phyloP scores from a whole-genome alignment of 2,329 filamentous ascomycete species.

The Exophiala lecanii-corni region DNA sequence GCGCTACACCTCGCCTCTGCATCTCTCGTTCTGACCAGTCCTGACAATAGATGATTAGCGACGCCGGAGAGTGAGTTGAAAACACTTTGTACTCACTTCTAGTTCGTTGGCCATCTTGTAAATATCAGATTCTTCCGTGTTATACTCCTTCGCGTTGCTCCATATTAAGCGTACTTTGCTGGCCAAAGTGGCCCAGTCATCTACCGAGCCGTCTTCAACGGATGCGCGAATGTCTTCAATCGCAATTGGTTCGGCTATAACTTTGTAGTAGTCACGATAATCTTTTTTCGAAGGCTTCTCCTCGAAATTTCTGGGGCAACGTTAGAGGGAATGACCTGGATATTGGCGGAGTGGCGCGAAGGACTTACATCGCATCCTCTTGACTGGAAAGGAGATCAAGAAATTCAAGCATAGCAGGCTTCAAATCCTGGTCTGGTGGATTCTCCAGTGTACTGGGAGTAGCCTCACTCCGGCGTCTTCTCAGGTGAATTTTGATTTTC shows the following conservation, averaged over 20 bases:
- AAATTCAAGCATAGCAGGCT: slow-evolving; percentile 18
- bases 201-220: slow-evolving; percentile 69
- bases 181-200: slow-evolving; percentile 76
- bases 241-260: slow-evolving; percentile 77
- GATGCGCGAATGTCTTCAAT: slow-evolving; percentile 72
- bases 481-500: slow-evolving; percentile 22
- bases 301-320: slow-evolving; percentile 47
- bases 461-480: slow-evolving; percentile 19
- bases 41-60: slow-evolving; percentile 12
- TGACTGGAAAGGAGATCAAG: slow-evolving; percentile 21
- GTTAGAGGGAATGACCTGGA: slow-evolving; percentile 18
- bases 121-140: slow-evolving; percentile 86
- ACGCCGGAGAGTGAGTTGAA: slow-evolving; percentile 9
- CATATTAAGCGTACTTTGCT: slow-evolving; percentile 76
- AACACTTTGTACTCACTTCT: slow-evolving; percentile 52
- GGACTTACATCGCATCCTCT: slow-evolving; percentile 16
- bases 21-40: slow-evolving; percentile 58
- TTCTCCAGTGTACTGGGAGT: slow-evolving; percentile 8
- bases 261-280: slow-evolving; percentile 68
- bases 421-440: slow-evolving; percentile 12
- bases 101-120: slow-evolving; percentile 71
- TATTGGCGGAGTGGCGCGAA: background rate
- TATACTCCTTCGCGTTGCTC: slow-evolving; percentile 84
- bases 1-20: slow-evolving; percentile 62
- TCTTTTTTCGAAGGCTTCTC: slow-evolving; percentile 56